phyloP scores from a whole-genome alignment of 176 grass and related monocot genomes.

The Puya raimondii region DNA sequence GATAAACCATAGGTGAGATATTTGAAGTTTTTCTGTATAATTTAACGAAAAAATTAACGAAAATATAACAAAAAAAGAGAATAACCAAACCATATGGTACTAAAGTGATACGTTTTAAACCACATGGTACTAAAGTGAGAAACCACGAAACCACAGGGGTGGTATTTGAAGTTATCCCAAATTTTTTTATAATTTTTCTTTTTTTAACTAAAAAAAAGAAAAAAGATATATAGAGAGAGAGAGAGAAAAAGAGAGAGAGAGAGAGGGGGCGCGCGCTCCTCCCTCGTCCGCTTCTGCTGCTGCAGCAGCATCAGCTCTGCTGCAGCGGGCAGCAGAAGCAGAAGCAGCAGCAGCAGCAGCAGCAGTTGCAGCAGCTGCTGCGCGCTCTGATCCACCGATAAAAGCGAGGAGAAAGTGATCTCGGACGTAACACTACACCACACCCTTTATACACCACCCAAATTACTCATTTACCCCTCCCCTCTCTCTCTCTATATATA shows the following conservation, averaged over 20 bases:
- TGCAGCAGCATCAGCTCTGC: neutral
- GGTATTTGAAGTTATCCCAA: too few species aligned
- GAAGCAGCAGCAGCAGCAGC: neutral
- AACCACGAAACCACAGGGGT: too few species aligned
- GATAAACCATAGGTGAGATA: too few species aligned
- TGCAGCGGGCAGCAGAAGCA: neutral
- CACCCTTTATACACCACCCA: neutral
- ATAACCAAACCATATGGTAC: too few species aligned
- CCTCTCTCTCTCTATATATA: neutral
- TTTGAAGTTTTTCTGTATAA: too few species aligned
- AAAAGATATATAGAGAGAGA: neutral
- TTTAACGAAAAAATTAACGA: too few species aligned
- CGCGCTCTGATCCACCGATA: neutral
- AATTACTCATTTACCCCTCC: neutral
- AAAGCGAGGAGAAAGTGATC: slow-evolving; percentile 6
- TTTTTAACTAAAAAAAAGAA: neutral
- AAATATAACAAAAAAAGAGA: too few species aligned
- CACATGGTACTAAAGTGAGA: too few species aligned
- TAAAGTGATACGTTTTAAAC: too few species aligned
- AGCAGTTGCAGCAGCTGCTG: too few species aligned
- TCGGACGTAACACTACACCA: slow-evolving; percentile 1
- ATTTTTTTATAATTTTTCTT: too few species aligned
- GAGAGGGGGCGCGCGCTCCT: neutral
- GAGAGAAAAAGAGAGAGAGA: neutral
- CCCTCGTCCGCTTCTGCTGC: neutral